Evolutionary conservation across 257 asterid genomes (phyloP), one percentile per base, ranked within the genome.

Genomic region (Thymus quinquecostatus): DNA sequence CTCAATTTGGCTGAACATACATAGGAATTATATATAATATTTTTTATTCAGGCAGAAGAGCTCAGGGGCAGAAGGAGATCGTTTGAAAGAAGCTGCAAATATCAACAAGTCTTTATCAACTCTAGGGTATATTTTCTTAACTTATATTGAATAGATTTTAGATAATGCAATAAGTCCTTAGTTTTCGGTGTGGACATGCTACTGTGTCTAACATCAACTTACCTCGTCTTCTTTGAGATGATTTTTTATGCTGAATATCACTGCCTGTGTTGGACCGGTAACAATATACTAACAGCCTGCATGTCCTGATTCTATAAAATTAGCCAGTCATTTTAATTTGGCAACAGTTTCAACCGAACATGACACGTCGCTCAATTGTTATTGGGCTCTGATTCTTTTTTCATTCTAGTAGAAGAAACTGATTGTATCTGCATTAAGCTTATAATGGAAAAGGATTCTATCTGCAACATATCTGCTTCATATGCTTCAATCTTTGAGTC

Each of bases 51-150:
- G 97, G 89, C 93, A 89, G 84, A 91, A 89, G 85, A 87, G 89
- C 77, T 91, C 96, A 55, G 96, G 95, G 58, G 95, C 95, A 50
- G 97, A 91, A 82, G 93, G 95, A 74, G 96, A 85, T 59, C 93
- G 95, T 72, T 76, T 91, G 85, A 91, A 85, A 83, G 97, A 89
- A 86, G 97, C 96, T 62, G 95, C 95, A 66, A 91, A 86, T 64
- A 91, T 91, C 70, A 91, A 91, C 85, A 91, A 86, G 83, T 89
- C 97, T 29, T 79, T 87, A 55, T 89, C 97, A 54, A 91, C 97
- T 79, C 90, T 89, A 49, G 97, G 97, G 96, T 91, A 89, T 53
- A 65, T 58, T 73, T 69, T 80, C 65, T 34, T 57, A 50, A 55
- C 64, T 68, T 65, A 36, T 58, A 69, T 43, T 33, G 3, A 43